Conservation (phyloP, 2,329 filamentous ascomycete genomes). For the Beauveria bassiana region DNA sequence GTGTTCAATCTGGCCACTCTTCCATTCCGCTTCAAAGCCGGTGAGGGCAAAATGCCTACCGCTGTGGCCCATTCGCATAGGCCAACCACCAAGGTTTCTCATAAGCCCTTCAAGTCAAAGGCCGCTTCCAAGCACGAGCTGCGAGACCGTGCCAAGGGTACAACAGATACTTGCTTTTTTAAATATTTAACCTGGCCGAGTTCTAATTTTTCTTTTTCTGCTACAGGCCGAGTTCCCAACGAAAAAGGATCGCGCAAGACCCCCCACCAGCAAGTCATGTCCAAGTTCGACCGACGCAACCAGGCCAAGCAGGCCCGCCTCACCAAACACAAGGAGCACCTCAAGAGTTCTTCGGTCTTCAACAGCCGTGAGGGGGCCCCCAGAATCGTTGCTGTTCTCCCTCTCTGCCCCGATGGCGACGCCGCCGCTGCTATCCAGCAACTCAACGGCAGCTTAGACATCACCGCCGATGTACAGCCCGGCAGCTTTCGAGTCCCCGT, state of each 20-base stretch:
- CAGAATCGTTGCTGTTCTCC: slow-evolving; percentile 79
- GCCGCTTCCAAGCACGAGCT: slow-evolving; percentile 83
- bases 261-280: slow-evolving; percentile 93
- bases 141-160: slow-evolving; percentile 80
- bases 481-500: slow-evolving; percentile 60
- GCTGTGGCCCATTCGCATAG: slow-evolving; percentile 74
- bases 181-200: slow-evolving; percentile 3
- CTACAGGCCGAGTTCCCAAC: slow-evolving; percentile 65
- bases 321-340: slow-evolving; percentile 75
- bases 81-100: slow-evolving; percentile 78
- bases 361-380: slow-evolving; percentile 80
- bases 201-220: slow-evolving; percentile 4
- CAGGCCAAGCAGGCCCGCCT: slow-evolving; percentile 86
- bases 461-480: slow-evolving; percentile 56
- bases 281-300: slow-evolving; percentile 90
- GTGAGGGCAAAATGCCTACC: slow-evolving; percentile 68
- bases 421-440: slow-evolving; percentile 57
- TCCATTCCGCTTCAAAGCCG: slow-evolving; percentile 84
- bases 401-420: slow-evolving; percentile 69
- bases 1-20: slow-evolving; percentile 55
- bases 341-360: slow-evolving; percentile 74
- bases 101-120: slow-evolving; percentile 89
- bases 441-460: slow-evolving; percentile 73
- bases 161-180: slow-evolving; percentile 12
- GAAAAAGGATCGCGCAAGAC: slow-evolving; percentile 75